Conservation (phyloP, 1,284 basidiomycete species). For the Ganoderma sp. region DNA sequence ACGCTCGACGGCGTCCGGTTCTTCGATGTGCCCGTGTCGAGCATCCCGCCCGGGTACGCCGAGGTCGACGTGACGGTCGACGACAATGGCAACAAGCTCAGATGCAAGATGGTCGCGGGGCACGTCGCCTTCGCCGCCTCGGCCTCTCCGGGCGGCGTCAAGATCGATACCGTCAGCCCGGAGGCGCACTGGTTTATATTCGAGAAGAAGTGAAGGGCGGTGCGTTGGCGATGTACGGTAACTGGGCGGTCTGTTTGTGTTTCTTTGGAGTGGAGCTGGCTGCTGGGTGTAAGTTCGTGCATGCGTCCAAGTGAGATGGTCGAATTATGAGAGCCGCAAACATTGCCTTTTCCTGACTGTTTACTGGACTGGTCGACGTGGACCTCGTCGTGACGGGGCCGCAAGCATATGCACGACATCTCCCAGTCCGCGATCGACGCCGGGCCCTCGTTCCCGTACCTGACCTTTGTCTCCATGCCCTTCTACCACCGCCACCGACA, state of each 20-base stretch:
- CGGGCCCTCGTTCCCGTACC: too few relatives aligned
- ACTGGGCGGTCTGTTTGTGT: neutral
- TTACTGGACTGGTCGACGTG: too few relatives aligned
- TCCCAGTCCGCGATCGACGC: too few relatives aligned
- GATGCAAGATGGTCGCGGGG: conserved; percentile 49
- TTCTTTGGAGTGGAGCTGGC: too few relatives aligned
- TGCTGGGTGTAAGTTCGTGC: too few relatives aligned
- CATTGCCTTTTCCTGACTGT: too few relatives aligned
- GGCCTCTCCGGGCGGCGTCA: conserved; percentile 37
- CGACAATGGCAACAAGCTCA: conserved; percentile 38
- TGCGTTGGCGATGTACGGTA: conserved; percentile 17
- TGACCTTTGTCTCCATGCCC: too few relatives aligned
- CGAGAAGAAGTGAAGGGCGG: neutral
- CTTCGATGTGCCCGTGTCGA: conserved; percentile 39
- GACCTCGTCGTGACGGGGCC: too few relatives aligned
- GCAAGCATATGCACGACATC: too few relatives aligned
- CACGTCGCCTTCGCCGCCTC: conserved; percentile 37
- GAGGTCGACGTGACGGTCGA: conserved; percentile 46
- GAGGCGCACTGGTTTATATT: conserved; percentile 19
- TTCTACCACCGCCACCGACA: too few relatives aligned
- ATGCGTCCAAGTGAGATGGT: too few relatives aligned
- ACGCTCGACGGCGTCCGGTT: conserved; percentile 45
- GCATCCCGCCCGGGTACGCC: conserved; percentile 45
- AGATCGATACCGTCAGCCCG: conserved; percentile 16
- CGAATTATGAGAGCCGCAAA: too few relatives aligned